These are phyloP conservation scores for Phellopilus nigrolimitatus DNA, from an alignment of 1,284 basidiomycete species.

Conservation along the genomic window DNA sequence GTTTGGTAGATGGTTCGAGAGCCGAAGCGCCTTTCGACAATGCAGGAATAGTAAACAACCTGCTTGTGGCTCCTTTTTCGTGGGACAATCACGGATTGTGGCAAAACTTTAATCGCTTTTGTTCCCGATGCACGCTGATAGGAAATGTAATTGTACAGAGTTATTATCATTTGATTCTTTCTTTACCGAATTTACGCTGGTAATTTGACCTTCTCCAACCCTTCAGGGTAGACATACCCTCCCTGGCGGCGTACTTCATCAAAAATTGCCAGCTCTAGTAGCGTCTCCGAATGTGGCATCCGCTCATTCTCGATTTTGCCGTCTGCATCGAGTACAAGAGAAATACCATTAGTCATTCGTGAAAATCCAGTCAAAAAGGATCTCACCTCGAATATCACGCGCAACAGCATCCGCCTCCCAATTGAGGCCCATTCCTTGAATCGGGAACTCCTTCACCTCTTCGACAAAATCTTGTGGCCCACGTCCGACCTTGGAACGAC, in stretches of 20 bases:
- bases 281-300: constrained; percentile 17
- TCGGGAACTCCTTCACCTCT: constrained; percentile 24
- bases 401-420: constrained; percentile 36
- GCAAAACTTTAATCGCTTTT: too few species aligned
- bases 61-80: too few species aligned
- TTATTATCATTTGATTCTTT: constrained; percentile 34
- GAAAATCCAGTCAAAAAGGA: constrained; percentile 10
- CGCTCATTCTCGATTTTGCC: constrained; percentile 18
- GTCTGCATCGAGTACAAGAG: constrained; percentile 31
- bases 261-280: constrained; percentile 18
- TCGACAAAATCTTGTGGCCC: constrained; percentile 23
- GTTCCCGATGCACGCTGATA: too few species aligned
- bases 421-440: constrained; percentile 28
- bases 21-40: too few species aligned
- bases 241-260: constrained; percentile 19
- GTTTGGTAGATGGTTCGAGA: constrained; percentile 11
- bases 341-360: constrained; percentile 20
- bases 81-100: too few species aligned
- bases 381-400: constrained; percentile 32
- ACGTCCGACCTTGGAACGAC: constrained; percentile 24
- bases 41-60: too few species aligned
- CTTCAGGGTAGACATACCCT: constrained; percentile 17
- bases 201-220: constrained; percentile 17
- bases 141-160: too few species aligned
- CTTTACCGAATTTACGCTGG: neutral